Evolutionary conservation across 352 stramenopile genomes (phyloP).

Genomic region (Phytophthora citricola): DNA sequence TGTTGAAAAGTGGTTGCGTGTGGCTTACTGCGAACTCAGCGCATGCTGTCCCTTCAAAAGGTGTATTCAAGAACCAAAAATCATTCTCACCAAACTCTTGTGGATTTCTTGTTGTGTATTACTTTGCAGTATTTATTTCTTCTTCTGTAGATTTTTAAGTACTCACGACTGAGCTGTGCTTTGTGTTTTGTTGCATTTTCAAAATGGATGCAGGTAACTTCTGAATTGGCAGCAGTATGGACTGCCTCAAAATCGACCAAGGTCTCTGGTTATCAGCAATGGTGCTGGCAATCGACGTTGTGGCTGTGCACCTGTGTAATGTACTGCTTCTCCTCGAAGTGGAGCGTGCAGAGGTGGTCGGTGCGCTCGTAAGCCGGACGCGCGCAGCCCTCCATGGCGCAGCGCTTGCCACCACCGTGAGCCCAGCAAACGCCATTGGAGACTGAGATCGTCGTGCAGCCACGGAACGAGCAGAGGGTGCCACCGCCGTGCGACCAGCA

Average conservation of each 20-base stretch:
- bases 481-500: conserved; percentile 72
- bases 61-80: conserved; percentile 29
- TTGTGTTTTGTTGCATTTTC: conserved; percentile 10
- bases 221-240: conserved; percentile 27
- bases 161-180: conserved; percentile 27
- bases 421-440: conserved; percentile 71
- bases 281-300: conserved; percentile 28
- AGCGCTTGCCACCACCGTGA: conserved; percentile 89
- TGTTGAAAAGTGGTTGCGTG: conserved; percentile 16
- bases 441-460: conserved; percentile 56
- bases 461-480: conserved; percentile 52
- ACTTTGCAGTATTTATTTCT: conserved; percentile 9
- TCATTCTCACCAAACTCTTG: conserved; percentile 6
- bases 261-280: conserved; percentile 27
- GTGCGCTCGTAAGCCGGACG: conserved; percentile 63
- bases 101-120: conserved; percentile 26
- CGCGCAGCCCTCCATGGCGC: conserved; percentile 66
- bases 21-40: conserved; percentile 4
- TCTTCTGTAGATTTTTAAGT: conserved; percentile 13
- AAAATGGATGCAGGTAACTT: conserved; percentile 30
- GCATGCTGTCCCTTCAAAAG: conserved; percentile 8
- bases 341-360: conserved; percentile 58
- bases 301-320: conserved; percentile 29
- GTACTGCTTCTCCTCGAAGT: conserved; percentile 56
- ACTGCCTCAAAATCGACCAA: conserved; percentile 30